phyloP scores from a whole-genome alignment of 192 early-diverging fungal genomes.

The Backusella westeae region DNA sequence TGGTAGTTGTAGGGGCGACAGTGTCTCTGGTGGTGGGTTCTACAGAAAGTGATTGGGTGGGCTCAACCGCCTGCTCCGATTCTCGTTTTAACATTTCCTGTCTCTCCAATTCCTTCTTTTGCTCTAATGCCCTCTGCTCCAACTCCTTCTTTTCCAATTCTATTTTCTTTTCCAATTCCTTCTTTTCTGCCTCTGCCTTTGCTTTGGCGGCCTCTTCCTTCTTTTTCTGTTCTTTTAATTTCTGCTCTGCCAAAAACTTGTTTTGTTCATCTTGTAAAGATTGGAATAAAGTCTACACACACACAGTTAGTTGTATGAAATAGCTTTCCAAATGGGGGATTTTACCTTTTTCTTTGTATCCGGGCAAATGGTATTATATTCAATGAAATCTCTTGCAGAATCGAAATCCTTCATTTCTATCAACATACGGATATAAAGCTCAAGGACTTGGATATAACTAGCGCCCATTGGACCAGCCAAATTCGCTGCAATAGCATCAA shows the following conservation, averaged over 20 bases:
- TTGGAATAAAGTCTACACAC: neutral
- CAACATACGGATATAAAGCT: conserved; percentile 29
- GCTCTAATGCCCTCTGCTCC: neutral
- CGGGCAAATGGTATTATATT: conserved; percentile 32
- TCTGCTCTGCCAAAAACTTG: neutral
- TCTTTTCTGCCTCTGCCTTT: neutral
- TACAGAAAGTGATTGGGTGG: neutral
- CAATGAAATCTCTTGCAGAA: conserved; percentile 30
- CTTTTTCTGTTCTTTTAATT: conserved; percentile 1
- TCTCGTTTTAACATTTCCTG: conserved; percentile 10
- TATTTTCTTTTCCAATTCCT: neutral
- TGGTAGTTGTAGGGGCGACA: neutral
- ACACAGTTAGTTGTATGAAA: neutral
- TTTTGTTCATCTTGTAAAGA: neutral
- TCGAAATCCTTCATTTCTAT: conserved; percentile 26
- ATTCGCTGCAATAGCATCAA: conserved; percentile 6
- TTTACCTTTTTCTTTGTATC: conserved; percentile 32
- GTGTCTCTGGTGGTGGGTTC: neutral
- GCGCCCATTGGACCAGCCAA: neutral
- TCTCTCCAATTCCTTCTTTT: conserved; percentile 7
- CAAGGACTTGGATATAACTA: conserved; percentile 22
- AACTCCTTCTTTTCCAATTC: conserved; percentile 11
- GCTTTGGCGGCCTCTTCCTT: neutral
- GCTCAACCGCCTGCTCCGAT: neutral
- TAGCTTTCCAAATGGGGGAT: neutral